Evolutionary conservation across 768 basidiomycete species (phyloP).

Genomic region (Macrolepiota dolichaula): DNA sequence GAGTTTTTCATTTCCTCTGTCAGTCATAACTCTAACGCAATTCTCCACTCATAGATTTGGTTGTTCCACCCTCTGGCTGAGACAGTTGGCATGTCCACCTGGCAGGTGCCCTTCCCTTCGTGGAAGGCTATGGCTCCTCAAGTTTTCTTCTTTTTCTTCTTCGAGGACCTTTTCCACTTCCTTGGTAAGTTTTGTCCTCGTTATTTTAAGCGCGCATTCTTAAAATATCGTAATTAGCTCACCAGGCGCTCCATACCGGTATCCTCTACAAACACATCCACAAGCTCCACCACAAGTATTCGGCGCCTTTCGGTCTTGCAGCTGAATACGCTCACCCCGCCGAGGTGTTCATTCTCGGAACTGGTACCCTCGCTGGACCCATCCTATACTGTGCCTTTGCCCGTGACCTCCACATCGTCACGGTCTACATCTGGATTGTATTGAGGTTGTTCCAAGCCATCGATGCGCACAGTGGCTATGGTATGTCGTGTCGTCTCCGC

Average conservation of each 20-base stretch:
- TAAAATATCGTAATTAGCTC: conserved; percentile 44
- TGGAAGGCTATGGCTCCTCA: conserved; percentile 70
- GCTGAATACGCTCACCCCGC: conserved; percentile 98
- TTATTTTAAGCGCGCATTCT: neutral
- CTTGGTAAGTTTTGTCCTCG: conserved; percentile 45
- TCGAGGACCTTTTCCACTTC: conserved; percentile 96
- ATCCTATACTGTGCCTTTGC: conserved; percentile 81
- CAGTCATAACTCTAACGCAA: neutral
- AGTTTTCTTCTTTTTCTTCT: conserved; percentile 86
- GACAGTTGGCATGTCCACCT: conserved; percentile 83
- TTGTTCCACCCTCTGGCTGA: conserved; percentile 91
- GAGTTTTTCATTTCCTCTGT: conserved; percentile 24
- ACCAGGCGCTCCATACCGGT: conserved; percentile 85
- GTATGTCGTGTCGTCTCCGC: conserved; percentile 34
- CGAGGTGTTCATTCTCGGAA: conserved; percentile 92
- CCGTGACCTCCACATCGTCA: conserved; percentile 80
- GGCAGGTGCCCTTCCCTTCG: conserved; percentile 88
- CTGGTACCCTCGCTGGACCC: conserved; percentile 87
- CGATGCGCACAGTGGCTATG: conserved; percentile 96
- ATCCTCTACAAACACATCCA: conserved; percentile 88
- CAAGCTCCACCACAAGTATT: conserved; percentile 97
- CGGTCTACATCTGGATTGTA: conserved; percentile 92
- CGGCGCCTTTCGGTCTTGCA: conserved; percentile 94
- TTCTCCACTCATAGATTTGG: conserved; percentile 58
- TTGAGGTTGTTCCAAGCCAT: conserved; percentile 95